Conservation (phyloP, 768 basidiomycete genomes). For the Russula brevipes region DNA sequence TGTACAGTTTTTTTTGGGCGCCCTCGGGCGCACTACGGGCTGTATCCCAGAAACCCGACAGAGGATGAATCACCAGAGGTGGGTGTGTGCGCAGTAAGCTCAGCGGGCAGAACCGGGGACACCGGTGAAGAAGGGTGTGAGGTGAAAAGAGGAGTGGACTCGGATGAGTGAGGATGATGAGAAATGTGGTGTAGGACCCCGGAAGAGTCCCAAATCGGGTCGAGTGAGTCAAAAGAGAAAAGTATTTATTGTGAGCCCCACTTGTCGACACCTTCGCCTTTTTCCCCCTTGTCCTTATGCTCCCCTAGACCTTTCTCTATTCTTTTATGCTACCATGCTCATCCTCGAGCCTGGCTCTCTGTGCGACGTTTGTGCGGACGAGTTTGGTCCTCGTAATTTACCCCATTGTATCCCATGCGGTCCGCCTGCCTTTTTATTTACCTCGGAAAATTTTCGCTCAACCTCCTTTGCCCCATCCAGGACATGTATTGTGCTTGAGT, state of each 20-base stretch:
- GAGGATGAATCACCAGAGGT: not conserved
- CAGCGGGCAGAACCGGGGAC: not conserved
- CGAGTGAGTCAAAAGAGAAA: constrained; percentile 11
- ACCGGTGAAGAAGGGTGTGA: constrained; percentile 7
- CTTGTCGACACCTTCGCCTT: constrained; percentile 9
- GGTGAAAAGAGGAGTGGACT: not conserved
- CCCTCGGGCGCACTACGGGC: not conserved
- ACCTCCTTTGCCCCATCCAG: constrained; percentile 36
- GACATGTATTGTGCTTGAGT: constrained; percentile 72
- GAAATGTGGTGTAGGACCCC: constrained; percentile 22
- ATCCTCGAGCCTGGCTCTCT: constrained; percentile 76
- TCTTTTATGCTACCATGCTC: constrained; percentile 49
- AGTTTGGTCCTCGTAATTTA: constrained; percentile 66
- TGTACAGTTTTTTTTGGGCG: constrained; percentile 14
- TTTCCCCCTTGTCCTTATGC: constrained; percentile 15
- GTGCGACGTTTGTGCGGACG: constrained; percentile 88
- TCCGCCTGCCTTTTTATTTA: constrained; percentile 36
- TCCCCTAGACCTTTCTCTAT: constrained; percentile 21
- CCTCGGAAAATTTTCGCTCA: constrained; percentile 28
- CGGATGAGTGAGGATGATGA: not conserved
- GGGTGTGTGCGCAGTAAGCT: not conserved
- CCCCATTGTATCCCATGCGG: constrained; percentile 83
- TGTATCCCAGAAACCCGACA: not conserved
- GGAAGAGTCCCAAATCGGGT: constrained; percentile 17
- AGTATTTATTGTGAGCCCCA: constrained; percentile 18